Conservation (phyloP, 1,284 basidiomycete species). For the Taiwanofungus camphoratus region DNA sequence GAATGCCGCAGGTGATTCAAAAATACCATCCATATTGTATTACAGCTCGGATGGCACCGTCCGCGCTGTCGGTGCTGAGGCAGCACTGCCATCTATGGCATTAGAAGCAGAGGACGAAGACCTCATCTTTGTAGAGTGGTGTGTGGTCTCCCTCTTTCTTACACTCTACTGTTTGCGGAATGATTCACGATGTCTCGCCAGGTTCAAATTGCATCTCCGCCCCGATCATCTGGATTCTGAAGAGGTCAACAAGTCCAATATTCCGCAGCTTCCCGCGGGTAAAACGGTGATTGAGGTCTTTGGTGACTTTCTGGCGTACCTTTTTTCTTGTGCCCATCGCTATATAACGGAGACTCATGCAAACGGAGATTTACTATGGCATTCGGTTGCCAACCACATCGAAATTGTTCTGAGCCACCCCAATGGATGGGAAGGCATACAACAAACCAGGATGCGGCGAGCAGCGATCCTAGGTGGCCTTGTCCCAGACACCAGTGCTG, state of each 20-base stretch:
- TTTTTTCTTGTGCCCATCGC: conserved; percentile 36
- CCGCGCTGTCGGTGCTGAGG: conserved; percentile 48
- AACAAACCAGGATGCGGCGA: conserved; percentile 35
- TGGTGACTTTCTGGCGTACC: conserved; percentile 48
- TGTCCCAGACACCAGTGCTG: conserved; percentile 22
- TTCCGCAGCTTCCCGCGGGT: conserved; percentile 42
- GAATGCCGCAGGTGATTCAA: conserved; percentile 37
- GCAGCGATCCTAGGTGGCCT: conserved; percentile 32
- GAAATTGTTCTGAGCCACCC: conserved; percentile 37
- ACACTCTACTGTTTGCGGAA: neutral
- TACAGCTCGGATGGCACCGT: conserved; percentile 42
- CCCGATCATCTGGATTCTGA: conserved; percentile 28
- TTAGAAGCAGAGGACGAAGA: conserved; percentile 40
- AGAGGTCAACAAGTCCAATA: conserved; percentile 23
- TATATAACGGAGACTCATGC: conserved; percentile 47
- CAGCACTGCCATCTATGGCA: conserved; percentile 35
- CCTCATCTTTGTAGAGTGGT: conserved; percentile 49
- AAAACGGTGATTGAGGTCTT: conserved; percentile 43
- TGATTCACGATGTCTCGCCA: conserved; percentile 16
- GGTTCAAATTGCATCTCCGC: conserved; percentile 56
- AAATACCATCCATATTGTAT: conserved; percentile 52
- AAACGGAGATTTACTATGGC: conserved; percentile 35
- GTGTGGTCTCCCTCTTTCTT: conserved; percentile 5
- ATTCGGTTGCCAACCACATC: conserved; percentile 26
- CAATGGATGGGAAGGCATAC: conserved; percentile 40